Base-by-base conservation (phyloP, 257 asterid genomes). In the Asclepias syriaca region DNA sequence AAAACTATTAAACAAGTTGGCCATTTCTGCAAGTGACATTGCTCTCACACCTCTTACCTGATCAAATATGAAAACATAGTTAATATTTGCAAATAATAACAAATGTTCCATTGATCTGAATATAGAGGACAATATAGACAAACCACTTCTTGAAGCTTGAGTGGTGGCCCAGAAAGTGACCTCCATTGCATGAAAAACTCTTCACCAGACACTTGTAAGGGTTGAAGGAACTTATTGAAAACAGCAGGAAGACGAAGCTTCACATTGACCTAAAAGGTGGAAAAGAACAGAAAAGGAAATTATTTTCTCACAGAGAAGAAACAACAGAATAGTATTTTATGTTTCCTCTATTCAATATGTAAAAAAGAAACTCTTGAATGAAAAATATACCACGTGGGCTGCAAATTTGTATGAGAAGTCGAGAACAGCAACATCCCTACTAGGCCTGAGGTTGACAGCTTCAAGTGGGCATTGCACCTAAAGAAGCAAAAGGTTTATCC, bases 91-190 rank as follows among this genome's bases (percentile, higher is more conserved):
- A 18, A 65, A 43, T 32, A 69, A 34, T 13, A 27, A 43, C 34
- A 22, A 24, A 37, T 49, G 24, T 48, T 68, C 22, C 40, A 24
- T 24, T 39, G 40, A 5, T 45, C 57, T 12, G 51, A 68, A 56
- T 66, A 71, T 18, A 64, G 69, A 63, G 70, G 63, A 46, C 8
- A 27, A 50, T 74, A 72, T 48, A 81, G 77, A 85, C 85, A 66
- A 74, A 93, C 98, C 88, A 93, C 98, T 90, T 93, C 98, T 85
- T 93, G 98, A 78, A 90, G 89, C 84, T 93, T 93, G 83, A 93
- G 69, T 53, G 98, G 98, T 34, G 98, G 95, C 76, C 98, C 98
- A 65, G 97, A 87, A 75, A 93, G 96, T 74, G 98, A 93, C 86
- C 95, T 87, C 98, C 98, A 93, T 58, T 90, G 98, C 11, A 90